phyloP scores from a whole-genome alignment of 169 alveolate species.

The Plasmodium sp. region DNA sequence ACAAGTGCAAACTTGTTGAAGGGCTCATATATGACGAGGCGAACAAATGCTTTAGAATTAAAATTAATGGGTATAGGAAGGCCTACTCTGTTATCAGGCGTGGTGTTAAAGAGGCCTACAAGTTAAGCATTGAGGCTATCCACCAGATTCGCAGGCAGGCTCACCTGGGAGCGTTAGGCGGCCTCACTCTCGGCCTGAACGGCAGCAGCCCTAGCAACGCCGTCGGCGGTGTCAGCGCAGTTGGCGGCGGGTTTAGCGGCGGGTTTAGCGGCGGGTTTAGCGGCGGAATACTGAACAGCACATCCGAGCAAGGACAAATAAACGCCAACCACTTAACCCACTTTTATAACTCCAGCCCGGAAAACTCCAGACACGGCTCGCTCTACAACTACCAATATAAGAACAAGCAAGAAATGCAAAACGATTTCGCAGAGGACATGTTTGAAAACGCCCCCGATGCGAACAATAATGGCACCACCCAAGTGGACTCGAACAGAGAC shows the following conservation, averaged over 20 bases:
- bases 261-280: background rate
- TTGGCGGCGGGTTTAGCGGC: no score
- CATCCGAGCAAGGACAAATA: slow-evolving; percentile 34
- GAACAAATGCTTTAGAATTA: slow-evolving; percentile 65
- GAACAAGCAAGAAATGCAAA: background rate
- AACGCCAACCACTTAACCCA: slow-evolving; percentile 53
- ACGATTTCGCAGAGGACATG: slow-evolving; percentile 15
- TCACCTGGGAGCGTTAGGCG: background rate
- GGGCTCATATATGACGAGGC: slow-evolving; percentile 74
- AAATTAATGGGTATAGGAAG: slow-evolving; percentile 68
- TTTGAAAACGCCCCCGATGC: slow-evolving; percentile 12
- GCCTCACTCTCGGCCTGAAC: background rate
- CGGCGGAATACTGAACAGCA: background rate
- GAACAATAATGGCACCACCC: background rate
- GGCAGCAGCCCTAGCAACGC: background rate
- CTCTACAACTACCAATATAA: slow-evolving; percentile 35
- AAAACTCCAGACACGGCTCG: slow-evolving; percentile 30
- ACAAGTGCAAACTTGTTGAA: slow-evolving; percentile 70
- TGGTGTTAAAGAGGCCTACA: slow-evolving; percentile 75
- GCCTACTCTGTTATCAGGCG: slow-evolving; percentile 74
- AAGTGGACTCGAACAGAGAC: background rate
- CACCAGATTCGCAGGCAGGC: slow-evolving; percentile 50
- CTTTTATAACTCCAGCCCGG: slow-evolving; percentile 54
- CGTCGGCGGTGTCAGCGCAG: background rate
- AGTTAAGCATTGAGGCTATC: slow-evolving; percentile 62